Evolutionary conservation across 73 alveolate genomes (phyloP).

Genomic region (Halteria grandinella): DNA sequence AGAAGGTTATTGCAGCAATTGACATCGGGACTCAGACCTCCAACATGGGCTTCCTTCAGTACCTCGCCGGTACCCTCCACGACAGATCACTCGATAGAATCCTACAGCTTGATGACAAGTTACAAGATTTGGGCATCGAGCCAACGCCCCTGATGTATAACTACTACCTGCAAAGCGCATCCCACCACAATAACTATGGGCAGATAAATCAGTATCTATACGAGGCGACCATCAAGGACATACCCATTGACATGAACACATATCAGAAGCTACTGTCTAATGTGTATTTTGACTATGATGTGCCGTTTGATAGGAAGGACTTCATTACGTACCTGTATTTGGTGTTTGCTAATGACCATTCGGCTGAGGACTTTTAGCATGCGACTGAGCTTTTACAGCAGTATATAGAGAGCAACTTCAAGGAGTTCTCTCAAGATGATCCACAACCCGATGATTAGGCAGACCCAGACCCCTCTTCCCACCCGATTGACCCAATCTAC

Average conservation of each 20-base stretch:
- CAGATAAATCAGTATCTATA: constrained; percentile 9
- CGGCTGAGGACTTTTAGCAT: no score
- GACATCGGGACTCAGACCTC: not conserved
- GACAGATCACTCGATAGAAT: constrained; percentile 10
- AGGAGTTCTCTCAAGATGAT: no score
- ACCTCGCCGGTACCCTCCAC: not conserved
- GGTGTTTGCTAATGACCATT: no score
- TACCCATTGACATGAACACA: constrained; percentile 18
- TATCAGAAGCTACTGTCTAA: constrained; percentile 3
- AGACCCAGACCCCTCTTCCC: no score
- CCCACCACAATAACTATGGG: constrained; percentile 19
- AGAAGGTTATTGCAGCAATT: not conserved
- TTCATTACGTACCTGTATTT: no score
- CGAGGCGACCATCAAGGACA: not conserved
- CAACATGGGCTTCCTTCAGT: not conserved
- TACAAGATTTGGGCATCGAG: constrained; percentile 10
- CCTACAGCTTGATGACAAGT: not conserved
- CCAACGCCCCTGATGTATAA: constrained; percentile 8
- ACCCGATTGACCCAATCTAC: no score
- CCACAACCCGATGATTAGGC: no score
- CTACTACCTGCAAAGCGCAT: not conserved
- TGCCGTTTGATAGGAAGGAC: constrained; percentile 10
- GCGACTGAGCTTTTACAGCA: no score
- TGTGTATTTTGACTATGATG: constrained; percentile 12
- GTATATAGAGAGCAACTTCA: no score